A percentile compares a stretch with the other conserved stretches of the same genome.
Conservation (phyloP, 768 basidiomycete species). For the Phanerodontia chrysosporium region DNA sequence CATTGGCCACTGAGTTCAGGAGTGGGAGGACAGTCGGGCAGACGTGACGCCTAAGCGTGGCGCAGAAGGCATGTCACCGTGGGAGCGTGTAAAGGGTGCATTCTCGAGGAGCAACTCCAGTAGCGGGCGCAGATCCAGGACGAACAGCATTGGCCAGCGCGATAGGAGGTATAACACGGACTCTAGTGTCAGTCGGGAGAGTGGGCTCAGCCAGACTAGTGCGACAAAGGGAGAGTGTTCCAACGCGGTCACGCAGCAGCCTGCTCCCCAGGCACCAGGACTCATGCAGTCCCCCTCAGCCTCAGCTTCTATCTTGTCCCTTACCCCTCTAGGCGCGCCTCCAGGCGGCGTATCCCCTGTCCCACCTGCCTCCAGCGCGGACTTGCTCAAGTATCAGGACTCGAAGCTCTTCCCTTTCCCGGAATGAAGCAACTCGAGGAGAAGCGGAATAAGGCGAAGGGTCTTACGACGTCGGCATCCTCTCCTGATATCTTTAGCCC, state of each 20-base stretch:
- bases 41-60: slow-evolving; percentile 47
- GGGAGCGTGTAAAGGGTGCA: slow-evolving; percentile 70
- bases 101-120: slow-evolving; percentile 62
- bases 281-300: slow-evolving; percentile 62
- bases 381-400: slow-evolving; percentile 69
- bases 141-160: slow-evolving; percentile 68
- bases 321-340: slow-evolving; percentile 45
- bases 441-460: slow-evolving; percentile 57
- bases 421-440: slow-evolving; percentile 74
- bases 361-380: slow-evolving; percentile 66
- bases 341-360: slow-evolving; percentile 71
- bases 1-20: slow-evolving; percentile 29
- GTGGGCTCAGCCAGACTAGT: slow-evolving; percentile 66
- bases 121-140: slow-evolving; percentile 71
- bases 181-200: slow-evolving; percentile 71
- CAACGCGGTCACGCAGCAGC: slow-evolving; percentile 20
- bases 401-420: slow-evolving; percentile 89
- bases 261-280: slow-evolving; percentile 22
- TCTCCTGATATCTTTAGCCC: slow-evolving; percentile 44
- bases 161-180: slow-evolving; percentile 67
- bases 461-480: slow-evolving; percentile 44
- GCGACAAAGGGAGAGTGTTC: slow-evolving; percentile 34
- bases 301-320: slow-evolving; percentile 56
- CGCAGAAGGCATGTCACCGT: slow-evolving; percentile 55
- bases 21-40: slow-evolving; percentile 27